These are phyloP conservation scores for Spergularia azorica DNA, from an alignment of 179 eudicot species.

Conservation along the genomic window DNA sequence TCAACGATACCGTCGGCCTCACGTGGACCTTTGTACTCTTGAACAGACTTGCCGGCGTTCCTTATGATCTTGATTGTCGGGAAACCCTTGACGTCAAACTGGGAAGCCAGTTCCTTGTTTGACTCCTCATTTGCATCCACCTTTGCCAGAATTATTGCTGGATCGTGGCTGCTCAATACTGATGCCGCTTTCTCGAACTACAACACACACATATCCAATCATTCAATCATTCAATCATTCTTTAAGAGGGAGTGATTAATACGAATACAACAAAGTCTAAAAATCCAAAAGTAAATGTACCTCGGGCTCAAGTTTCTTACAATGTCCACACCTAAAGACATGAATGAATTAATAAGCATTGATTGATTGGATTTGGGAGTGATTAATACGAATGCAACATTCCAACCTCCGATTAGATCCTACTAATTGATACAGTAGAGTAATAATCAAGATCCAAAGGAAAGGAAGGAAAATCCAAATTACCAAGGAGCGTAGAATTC, in stretches of 20 bases:
- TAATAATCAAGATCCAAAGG: no score
- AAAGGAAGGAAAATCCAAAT: no score
- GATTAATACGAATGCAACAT: no score
- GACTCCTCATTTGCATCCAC: constrained; percentile 76
- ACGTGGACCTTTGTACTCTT: constrained; percentile 93
- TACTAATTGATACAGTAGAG: no score
- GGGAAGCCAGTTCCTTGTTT: constrained; percentile 64
- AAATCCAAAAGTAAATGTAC: constrained; percentile 32
- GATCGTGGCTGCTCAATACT: constrained; percentile 54
- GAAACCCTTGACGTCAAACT: constrained; percentile 69
- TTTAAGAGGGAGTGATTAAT: no score
- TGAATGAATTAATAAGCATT: no score
- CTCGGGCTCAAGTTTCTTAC: constrained; percentile 91
- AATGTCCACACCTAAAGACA: constrained; percentile 87
- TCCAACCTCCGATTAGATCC: no score
- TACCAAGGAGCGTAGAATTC: constrained; percentile 98
- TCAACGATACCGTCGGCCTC: constrained; percentile 80
- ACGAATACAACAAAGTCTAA: no score
- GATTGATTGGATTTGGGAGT: no score
- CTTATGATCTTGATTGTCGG: constrained; percentile 84
- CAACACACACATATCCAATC: no score
- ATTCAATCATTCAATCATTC: no score
- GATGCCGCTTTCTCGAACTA: constrained; percentile 88
- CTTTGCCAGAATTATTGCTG: constrained; percentile 71
- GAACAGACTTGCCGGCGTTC: constrained; percentile 66